Evolutionary conservation across 331 rosid genomes (phyloP), one percentile per base, ranked within the genome.

Genomic region (Dryas integrifolia): DNA sequence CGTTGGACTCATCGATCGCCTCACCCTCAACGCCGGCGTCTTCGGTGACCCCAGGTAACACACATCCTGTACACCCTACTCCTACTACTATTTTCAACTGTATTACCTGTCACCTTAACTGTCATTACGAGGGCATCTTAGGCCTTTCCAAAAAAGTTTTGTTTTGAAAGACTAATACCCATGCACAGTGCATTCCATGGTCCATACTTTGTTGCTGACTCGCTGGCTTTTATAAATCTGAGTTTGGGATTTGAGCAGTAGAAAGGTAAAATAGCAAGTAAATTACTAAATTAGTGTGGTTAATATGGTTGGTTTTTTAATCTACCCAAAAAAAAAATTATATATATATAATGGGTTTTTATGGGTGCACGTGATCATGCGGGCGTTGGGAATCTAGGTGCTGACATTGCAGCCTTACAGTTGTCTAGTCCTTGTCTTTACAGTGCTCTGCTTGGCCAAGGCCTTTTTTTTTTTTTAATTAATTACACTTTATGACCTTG

Each of bases 1-100:
- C 13, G 99, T 87, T 14, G 92, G 62, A 35, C 82, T 82, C 52
- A 89, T 95, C 30, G 90, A 92, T 47, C 99, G 86, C 57, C 92
- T 95, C 76, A 95, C 98, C 9, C 62, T 80, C 86, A 84, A 85
- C 72, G 85, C 99, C 51, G 99, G 99, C 26, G 98, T 92, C 39
- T 82, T 95, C 52, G 99, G 98, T 9, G 97, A 86, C 61, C 91
- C 96, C 58, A 89, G 98, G 99, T 95, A 78, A 78, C 41, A 0
- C 8, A 6, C 8, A 16, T 35, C 6, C 65, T 3, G 11, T 16
- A 35, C 62, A 5, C 7, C 44, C 16, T 10, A 7, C 14, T 1
- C 21, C 0, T 43, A 35, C 43, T 30, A 3, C 26, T 15, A 48
- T 10, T 62, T 1, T 7, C 6, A 40, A 38, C 13, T 9, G 12